phyloP scores from a whole-genome alignment of 305 asterid genomes.

The Salvia sclarea region DNA sequence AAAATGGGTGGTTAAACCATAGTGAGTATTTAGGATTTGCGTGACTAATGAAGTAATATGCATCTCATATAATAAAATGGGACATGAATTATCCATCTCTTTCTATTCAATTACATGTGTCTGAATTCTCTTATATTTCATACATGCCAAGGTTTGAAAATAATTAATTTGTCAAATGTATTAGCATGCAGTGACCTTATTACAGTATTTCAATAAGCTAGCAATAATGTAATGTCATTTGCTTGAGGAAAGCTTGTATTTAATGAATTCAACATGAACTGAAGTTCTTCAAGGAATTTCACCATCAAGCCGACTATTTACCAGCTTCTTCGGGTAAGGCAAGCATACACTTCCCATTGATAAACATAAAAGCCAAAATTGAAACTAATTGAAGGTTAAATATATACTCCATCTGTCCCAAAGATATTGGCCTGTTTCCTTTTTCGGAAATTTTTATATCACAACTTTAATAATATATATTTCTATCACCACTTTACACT shows the following conservation, averaged over 20 bases:
- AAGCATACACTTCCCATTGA: neutral
- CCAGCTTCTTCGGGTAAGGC: constrained; percentile 4
- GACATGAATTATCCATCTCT: neutral
- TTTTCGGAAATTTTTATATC: too few species aligned
- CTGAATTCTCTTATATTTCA: neutral
- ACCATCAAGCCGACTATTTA: neutral
- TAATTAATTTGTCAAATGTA: neutral
- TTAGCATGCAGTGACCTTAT: neutral
- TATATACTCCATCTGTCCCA: too few species aligned
- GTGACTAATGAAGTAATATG: neutral
- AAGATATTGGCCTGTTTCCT: too few species aligned
- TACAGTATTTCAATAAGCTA: neutral
- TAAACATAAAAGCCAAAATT: neutral
- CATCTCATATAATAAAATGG: neutral
- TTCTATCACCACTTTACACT: too few species aligned
- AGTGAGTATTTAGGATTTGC: neutral
- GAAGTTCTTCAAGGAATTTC: constrained; percentile 8
- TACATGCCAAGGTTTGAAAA: neutral
- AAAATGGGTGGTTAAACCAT: neutral
- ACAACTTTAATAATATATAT: too few species aligned
- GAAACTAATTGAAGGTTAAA: constrained; percentile 9
- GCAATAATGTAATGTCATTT: neutral
- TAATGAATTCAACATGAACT: neutral
- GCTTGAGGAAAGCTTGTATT: neutral
- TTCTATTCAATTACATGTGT: neutral